A percentile compares a stretch with the other conserved stretches of the same genome.
Conservation (phyloP, 2,329 filamentous ascomycete genomes). For the Geosmithia flava region DNA sequence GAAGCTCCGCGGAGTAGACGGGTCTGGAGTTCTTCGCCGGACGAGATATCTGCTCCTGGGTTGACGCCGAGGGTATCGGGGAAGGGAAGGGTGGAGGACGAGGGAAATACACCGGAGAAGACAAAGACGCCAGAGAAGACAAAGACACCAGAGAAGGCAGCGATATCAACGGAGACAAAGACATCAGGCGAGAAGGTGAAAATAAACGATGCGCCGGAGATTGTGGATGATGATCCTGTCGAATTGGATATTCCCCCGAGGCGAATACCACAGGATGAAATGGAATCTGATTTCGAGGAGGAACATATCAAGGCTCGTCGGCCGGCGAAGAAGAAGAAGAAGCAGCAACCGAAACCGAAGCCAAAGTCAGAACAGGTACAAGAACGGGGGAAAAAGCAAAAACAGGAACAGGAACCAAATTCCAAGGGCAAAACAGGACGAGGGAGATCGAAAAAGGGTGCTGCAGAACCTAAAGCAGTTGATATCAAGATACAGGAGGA, state of each 20-base stretch:
- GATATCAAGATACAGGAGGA: no score
- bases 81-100: background rate
- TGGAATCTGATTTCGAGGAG: conserved; percentile 2
- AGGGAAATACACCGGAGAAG: background rate
- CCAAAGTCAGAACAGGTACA: no score
- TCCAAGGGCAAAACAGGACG: no score
- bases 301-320: background rate
- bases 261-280: conserved; percentile 6
- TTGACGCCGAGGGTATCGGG: background rate
- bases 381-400: no score
- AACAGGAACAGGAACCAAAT: no score
- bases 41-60: conserved; percentile 7
- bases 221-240: no score
- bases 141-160: background rate
- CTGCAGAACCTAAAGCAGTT: no score
- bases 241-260: no score
- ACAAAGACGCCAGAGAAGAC: background rate
- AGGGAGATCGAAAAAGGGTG: no score
- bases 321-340: conserved; percentile 5
- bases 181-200: background rate
- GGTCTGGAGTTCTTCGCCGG: conserved; percentile 6
- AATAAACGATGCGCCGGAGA: no score
- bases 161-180: background rate
- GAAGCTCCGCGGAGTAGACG: no score
- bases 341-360: no score